Base-by-base conservation (phyloP, 106 monocot genomes). In the Allium cepa region DNA sequence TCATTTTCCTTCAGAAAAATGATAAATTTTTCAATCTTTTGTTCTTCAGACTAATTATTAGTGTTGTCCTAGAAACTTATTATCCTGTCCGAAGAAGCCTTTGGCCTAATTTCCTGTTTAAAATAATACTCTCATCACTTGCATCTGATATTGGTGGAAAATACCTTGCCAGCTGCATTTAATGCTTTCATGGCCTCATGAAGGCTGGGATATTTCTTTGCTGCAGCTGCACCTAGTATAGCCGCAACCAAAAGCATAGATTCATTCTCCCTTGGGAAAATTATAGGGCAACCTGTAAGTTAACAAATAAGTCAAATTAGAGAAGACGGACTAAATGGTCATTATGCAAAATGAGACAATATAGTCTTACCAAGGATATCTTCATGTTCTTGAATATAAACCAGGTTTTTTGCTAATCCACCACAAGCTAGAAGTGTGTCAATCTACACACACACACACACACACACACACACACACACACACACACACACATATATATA, bases 181-280 rank as follows among this genome's bases (percentile, higher is more conserved):
- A 99, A 72, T 60, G 84, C 90, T 77, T 81, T 87, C 97, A 99
- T 99, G n/a, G 97, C 97, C 17, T 84, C 84, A 53, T 71, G 89
- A 68, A 99, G 76, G 56, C 81, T 76, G 9, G 86, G 47, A 63
- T 92, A 92, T 49, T 67, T 89, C 69, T 75, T 85, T 1, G 92
- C 77, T 56, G 97, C 97, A 79, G 92, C 92, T 56, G 97, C 87
- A 66, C 97, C 97, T 57, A 99, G 79, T 61, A 92, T 90, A 27
- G 97, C 82, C 59, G 97, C 80, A 52, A 92, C 97, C 69, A 99
- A 64, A 55, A 99, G 97, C 56, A 99, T 89, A 10, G 92, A 87
- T 57, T 99, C 92, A n/a, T 84, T 99, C 70, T 99, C 97, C 73
- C 90, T 92, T 11, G 97, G 97, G 76, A 99, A 92, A 84, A 90